Evolutionary conservation across 2,329 filamentous ascomycete species (phyloP), one percentile per base, ranked within the genome.

Genomic region (Cordyceps farinosa): DNA sequence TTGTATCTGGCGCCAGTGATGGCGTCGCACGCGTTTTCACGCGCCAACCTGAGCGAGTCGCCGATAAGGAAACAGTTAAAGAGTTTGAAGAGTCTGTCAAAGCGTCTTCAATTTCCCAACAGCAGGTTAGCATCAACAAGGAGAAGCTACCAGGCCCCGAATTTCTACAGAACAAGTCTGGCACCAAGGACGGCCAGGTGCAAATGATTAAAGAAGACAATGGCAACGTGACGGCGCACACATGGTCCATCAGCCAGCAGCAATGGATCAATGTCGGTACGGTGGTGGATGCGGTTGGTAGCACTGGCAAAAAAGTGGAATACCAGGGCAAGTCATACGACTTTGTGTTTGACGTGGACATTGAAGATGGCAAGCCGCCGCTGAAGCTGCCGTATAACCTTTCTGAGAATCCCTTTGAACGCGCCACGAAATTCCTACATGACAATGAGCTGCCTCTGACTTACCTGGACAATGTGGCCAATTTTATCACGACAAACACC

Each of bases 181-280:
- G 95, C 3, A 95, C 91, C n/a, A 97, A 97, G 76, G 95, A 99
- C 67, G 95, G 95, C 0, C 94, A 99, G 72, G 90, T 97, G 5
- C 89, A 96, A 70, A 96, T 96, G 87, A 94, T 97, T 70, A 86
- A 85, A 64, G 90, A 97, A 73, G 79, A 84, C 8, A 88, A 96
- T 70, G 92, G 92, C 52, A 91, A 86, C 58, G 83, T 97, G 36
- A 92, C 90, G 5, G 92, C 93, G 9, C 91, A 98, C 72, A 88
- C 91, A 65, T 98, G 94, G 94, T 96, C 93, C 13, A 77, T 78
- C 67, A 76, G 79, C 67, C 82, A 88, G 66, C 82, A 86, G 58
- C 82, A 92, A 73, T 97, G 93, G 93, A 81, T 92, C 63, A 90
- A 89, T 66, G 90, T 98, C 9, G 95, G 95, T n/a, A 96, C 92